Conservation (phyloP, 202 grass and related monocot genomes). For the Bolboschoenoplectus hybrid region DNA sequence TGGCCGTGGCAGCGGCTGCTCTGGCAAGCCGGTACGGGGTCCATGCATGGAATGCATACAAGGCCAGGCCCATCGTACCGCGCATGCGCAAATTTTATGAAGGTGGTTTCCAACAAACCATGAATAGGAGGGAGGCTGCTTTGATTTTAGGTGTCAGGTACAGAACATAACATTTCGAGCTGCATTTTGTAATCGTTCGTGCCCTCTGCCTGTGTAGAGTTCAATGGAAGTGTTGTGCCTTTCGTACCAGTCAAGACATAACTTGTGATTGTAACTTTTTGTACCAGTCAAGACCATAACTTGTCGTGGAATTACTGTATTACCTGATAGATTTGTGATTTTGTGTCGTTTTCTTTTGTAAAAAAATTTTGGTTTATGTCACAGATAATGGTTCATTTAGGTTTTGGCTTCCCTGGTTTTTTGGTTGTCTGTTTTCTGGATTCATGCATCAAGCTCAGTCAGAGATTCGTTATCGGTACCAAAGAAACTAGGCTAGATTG, state of each 20-base stretch:
- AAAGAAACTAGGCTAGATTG: background rate
- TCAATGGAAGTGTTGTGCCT: background rate
- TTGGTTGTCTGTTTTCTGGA: background rate
- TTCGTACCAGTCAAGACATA: background rate
- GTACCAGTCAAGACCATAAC: background rate
- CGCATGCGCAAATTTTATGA: constrained; percentile 95
- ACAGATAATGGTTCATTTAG: background rate
- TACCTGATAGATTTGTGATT: background rate
- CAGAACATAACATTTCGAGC: background rate
- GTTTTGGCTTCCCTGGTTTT: background rate
- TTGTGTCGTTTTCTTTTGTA: background rate
- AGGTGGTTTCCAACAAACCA: constrained; percentile 84
- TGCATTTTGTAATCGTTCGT: background rate
- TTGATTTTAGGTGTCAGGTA: constrained; percentile 87
- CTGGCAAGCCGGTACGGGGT: constrained; percentile 68
- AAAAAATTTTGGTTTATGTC: background rate
- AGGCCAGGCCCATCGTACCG: constrained; percentile 73
- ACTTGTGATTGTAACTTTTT: background rate
- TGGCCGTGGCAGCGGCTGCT: constrained; percentile 76
- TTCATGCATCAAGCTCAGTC: background rate
- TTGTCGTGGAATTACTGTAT: constrained; percentile 9
- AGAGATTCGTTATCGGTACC: background rate
- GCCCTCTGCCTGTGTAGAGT: background rate
- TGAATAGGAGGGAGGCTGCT: constrained; percentile 79
- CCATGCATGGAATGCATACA: constrained; percentile 92